Base-by-base conservation (phyloP, 768 basidiomycete species). In the Rhizopogon roseolus region DNA sequence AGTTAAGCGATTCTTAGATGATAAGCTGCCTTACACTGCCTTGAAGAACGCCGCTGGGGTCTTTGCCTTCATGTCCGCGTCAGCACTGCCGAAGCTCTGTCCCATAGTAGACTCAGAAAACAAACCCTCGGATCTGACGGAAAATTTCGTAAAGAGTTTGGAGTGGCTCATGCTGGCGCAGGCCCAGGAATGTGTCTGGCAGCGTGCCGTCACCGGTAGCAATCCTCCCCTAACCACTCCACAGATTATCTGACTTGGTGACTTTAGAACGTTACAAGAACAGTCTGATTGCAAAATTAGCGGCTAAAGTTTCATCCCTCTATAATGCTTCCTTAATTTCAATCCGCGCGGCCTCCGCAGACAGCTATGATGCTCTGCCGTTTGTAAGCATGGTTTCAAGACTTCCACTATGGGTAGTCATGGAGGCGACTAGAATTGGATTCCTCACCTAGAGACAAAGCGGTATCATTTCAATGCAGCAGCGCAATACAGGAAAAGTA, bases 161-260 rank as follows among this genome's bases (percentile, higher is more conserved):
- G 83, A 90, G 63, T 80, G 71, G 58, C 78, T 98, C 52, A 87
- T 93, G 82, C 78, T 95, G 5, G 93, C 93, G 0, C 93, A 98
- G 68, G 95, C 94, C 1, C 96, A 98, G 60, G 97, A 99, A 71
- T 96, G 92, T 64, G 92, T 85, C 40, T 98, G 95, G 95, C 94
- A 96, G 65, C 81, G 88, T 59, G 94, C 94, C 14, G 86, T 88
- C 64, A 71, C 90, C 54, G 90, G 93, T 92, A 61, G 61, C 65
- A 61, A 3, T 9, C 41, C 25, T 13, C 41, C 10, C 16, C 37
- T 40, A 8, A 16, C 32, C 5, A 19, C 13, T 13, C 28, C 46
- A 46, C 37, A 3, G 34, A 5, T 25, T 22, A 45, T 46, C 40
- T 53, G 36, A 52, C 5, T 22, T 6, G 10, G 51, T 34, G 49